Conservation (phyloP, 371 early-diverging fungal species). For the Mucor piriformis region DNA sequence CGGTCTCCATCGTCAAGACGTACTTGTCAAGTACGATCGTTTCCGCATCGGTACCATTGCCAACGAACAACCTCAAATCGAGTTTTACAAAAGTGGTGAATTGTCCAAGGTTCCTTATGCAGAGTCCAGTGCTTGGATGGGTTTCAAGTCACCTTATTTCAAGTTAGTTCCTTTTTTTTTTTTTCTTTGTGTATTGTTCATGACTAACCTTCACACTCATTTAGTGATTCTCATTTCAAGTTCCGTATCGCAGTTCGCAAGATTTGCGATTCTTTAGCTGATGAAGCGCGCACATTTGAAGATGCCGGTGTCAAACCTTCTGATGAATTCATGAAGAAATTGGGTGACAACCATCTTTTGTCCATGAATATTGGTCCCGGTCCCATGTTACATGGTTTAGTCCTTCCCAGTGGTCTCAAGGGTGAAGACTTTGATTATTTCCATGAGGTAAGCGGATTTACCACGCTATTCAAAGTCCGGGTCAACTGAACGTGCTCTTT, state of each 20-base stretch:
- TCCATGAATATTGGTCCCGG: conserved; percentile 42
- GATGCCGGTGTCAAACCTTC: conserved; percentile 48
- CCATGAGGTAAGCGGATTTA: conserved; percentile 46
- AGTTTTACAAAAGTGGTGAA: conserved; percentile 35
- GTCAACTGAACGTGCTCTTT: conserved; percentile 32
- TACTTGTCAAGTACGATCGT: conserved; percentile 56
- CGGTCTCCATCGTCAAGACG: conserved; percentile 71
- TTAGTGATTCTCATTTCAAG: conserved; percentile 54
- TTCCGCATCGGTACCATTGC: conserved; percentile 56
- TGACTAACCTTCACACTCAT: background rate
- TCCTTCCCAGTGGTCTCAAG: conserved; percentile 54
- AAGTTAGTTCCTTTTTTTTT: conserved; percentile 24
- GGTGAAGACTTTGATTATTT: conserved; percentile 73
- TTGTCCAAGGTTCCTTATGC: conserved; percentile 62
- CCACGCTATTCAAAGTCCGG: background rate
- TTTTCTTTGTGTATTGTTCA: background rate
- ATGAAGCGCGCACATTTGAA: conserved; percentile 46
- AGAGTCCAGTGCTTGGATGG: conserved; percentile 53
- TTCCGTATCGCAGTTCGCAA: conserved; percentile 44
- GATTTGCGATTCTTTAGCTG: conserved; percentile 43
- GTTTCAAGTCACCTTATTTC: conserved; percentile 59
- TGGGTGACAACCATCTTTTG: conserved; percentile 42
- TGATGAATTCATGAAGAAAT: conserved; percentile 51
- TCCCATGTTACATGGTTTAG: conserved; percentile 36
- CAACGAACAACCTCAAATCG: conserved; percentile 38